phyloP scores from a whole-genome alignment of 2,329 filamentous ascomycete species.

The Aspergillus sp. region DNA sequence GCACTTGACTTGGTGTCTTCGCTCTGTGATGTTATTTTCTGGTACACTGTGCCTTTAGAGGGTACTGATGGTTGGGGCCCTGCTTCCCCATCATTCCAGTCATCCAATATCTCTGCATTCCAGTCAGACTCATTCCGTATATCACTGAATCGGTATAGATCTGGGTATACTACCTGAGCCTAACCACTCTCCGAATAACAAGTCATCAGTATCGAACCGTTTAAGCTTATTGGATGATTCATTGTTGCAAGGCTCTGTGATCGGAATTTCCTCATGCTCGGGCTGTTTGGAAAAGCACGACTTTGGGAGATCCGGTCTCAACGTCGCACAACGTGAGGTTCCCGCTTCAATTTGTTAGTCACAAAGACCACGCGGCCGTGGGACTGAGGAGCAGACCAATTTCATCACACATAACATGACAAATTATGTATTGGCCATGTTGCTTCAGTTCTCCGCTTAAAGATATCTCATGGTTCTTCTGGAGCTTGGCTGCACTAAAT shows the following conservation, averaged over 20 bases:
- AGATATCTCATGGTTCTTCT: constrained; percentile 59
- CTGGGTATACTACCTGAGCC: constrained; percentile 32
- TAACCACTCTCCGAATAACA: constrained; percentile 56
- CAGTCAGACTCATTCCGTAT: not conserved
- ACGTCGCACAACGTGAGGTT: constrained; percentile 53
- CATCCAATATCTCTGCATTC: not conserved
- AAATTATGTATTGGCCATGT: constrained; percentile 60
- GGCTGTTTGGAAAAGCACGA: constrained; percentile 42
- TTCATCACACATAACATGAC: constrained; percentile 78
- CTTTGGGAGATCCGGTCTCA: constrained; percentile 51
- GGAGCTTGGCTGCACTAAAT: constrained; percentile 62
- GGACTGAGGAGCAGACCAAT: constrained; percentile 55
- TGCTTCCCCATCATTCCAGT: not conserved
- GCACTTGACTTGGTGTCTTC: constrained; percentile 10
- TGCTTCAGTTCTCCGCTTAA: constrained; percentile 59
- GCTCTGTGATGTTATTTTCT: constrained; percentile 8
- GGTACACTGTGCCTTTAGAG: not conserved
- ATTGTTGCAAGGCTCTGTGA: not conserved
- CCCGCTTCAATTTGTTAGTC: constrained; percentile 47
- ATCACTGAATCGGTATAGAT: not conserved
- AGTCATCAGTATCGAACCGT: constrained; percentile 53
- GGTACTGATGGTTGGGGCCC: not conserved
- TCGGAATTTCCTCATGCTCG: not conserved
- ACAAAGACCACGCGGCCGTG: not conserved
- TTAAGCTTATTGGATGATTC: constrained; percentile 37